A percentile compares a stretch with the other conserved stretches of the same genome.
Conservation (phyloP, 2,329 filamentous ascomycete genomes). For the Botryotinia globosa region DNA sequence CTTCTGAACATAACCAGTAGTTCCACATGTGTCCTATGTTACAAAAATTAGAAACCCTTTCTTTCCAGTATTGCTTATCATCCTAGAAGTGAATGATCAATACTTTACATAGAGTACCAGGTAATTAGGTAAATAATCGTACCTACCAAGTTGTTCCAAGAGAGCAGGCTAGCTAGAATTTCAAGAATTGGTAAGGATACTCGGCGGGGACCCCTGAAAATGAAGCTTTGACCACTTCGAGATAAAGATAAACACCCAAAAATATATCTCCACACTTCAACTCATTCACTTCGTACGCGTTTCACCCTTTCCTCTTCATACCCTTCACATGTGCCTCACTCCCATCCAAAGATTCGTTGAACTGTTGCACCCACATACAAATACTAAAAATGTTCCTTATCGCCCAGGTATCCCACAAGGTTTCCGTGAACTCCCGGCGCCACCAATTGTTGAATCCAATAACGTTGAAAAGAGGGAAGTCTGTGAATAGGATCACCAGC, state of each 20-base stretch:
- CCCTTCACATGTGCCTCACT: not conserved
- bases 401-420: not conserved
- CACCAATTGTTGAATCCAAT: not conserved
- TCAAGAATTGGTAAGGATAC: not conserved
- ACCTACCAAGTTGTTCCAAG: too few relatives aligned
- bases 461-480: not conserved
- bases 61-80: not conserved
- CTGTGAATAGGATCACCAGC: not conserved
- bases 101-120: not conserved
- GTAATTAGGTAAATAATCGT: too few relatives aligned
- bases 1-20: not conserved
- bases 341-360: constrained; percentile 1
- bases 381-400: constrained; percentile 8
- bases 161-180: not conserved
- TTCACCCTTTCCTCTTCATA: constrained; percentile 2
- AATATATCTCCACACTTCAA: constrained; percentile 3
- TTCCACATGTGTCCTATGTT: not conserved
- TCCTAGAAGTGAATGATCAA: not conserved
- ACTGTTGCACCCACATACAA: not conserved
- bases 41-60: too few relatives aligned
- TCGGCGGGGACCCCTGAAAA: not conserved
- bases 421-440: constrained; percentile 4
- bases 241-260: constrained; percentile 13
- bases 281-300: not conserved
- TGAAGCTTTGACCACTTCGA: constrained; percentile 7